Evolutionary conservation across 225 moss, liverwort and hornwort genomes (phyloP).

Genomic region (Pleurozium schreberi): DNA sequence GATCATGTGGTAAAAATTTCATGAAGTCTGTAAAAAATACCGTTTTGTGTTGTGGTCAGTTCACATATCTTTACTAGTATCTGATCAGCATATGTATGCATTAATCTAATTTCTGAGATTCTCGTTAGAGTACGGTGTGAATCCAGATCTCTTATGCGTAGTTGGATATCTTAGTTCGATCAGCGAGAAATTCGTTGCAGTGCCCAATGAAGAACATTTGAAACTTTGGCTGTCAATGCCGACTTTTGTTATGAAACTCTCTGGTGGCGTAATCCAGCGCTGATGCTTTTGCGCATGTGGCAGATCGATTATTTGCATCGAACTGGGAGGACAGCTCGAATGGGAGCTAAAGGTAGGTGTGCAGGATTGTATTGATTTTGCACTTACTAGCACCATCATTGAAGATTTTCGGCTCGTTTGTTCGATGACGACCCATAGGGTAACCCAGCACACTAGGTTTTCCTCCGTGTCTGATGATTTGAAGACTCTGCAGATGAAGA

Average conservation of each 20-base stretch:
- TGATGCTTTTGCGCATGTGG: background rate
- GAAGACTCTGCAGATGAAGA: background rate
- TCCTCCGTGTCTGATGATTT: background rate
- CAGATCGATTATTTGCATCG: slow-evolving; percentile 99
- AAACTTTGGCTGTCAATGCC: background rate
- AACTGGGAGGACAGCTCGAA: slow-evolving; percentile 92
- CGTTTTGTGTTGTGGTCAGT: background rate
- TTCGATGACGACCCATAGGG: background rate
- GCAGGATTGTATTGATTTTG: background rate
- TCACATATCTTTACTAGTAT: background rate
- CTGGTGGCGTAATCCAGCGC: background rate
- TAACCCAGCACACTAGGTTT: background rate
- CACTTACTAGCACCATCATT: background rate
- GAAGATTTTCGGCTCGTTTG: background rate
- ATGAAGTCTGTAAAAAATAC: background rate
- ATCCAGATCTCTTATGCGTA: background rate
- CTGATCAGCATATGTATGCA: background rate
- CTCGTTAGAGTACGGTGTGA: background rate
- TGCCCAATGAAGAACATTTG: background rate
- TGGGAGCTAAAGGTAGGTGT: slow-evolving; percentile 81
- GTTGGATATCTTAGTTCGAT: background rate
- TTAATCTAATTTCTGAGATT: background rate
- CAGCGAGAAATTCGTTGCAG: background rate
- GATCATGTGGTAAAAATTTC: too few relatives aligned
- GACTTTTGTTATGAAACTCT: background rate